These are phyloP conservation scores for Calonectria crousiana DNA, from an alignment of 2,329 filamentous ascomycete species.

Conservation along the genomic window DNA sequence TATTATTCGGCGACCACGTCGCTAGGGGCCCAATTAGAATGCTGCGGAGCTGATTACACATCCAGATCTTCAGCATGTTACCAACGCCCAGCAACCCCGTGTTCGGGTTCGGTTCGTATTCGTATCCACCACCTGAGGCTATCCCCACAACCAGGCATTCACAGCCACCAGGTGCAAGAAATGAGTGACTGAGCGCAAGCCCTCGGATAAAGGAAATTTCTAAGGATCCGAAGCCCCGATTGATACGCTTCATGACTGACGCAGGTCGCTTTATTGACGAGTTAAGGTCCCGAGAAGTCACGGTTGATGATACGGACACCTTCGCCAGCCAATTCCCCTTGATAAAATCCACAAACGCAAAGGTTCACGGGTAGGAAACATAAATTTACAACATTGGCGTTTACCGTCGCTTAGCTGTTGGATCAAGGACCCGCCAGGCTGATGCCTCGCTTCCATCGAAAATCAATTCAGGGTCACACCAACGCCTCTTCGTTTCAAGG, in stretches of 20 bases:
- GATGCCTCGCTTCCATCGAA: not conserved
- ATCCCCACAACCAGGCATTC: not conserved
- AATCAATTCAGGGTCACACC: not conserved
- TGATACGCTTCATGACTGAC: not conserved
- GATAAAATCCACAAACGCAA: not conserved
- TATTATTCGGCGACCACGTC: not conserved
- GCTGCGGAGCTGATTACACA: not conserved
- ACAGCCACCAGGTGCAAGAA: not conserved
- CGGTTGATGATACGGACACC: not conserved
- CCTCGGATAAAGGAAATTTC: not conserved
- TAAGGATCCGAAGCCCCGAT: no score
- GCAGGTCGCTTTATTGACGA: not conserved
- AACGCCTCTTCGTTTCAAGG: no score
- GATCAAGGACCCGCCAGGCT: not conserved
- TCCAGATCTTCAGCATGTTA: not conserved
- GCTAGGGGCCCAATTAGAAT: not conserved
- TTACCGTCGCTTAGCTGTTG: not conserved
- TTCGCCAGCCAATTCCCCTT: not conserved
- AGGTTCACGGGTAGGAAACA: not conserved
- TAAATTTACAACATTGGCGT: not conserved
- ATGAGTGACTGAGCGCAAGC: not conserved
- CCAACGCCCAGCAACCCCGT: not conserved
- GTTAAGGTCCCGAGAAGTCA: not conserved
- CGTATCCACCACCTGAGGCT: not conserved
- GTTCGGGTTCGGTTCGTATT: constrained; percentile 3